Evolutionary conservation across 2,329 filamentous ascomycete genomes (phyloP), one percentile per base, ranked within the genome.

Genomic region (Trichoderma polysporum): DNA sequence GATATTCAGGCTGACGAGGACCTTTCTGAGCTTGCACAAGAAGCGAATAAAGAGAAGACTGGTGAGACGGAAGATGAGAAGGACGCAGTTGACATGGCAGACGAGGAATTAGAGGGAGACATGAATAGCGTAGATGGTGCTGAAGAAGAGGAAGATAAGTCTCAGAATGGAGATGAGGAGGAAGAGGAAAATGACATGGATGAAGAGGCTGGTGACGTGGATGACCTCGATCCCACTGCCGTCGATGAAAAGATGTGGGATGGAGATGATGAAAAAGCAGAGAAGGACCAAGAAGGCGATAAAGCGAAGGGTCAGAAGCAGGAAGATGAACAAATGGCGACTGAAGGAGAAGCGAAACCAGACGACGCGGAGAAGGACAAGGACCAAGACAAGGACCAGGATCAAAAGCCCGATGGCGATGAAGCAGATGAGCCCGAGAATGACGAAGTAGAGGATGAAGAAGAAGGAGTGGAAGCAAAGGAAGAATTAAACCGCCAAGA

Each of bases 231-330:
- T 72, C 90, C 93, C 13, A 91, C 89, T 17, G 92, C 94, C 22
- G 91, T 98, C 1, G 96, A 99, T 76, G 96, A 99, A 81, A 99
- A 98, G 83, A 93, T 98, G 86, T 99, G 95, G 95, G 94, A 99
- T 78, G 94, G 93, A 45, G 89, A 90, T 62, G 90, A 92, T 50
- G 86, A 94, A 52, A 88, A 94, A 56, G 89, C 91, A 1, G 91
- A 94, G 56, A 95, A 95, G 71, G 91, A 97, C 52, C 91, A 92
- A 74, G 84, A 92, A 74, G 90, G 88, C 6, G 88, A 93, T 64
- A 85, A 92, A 68, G 82, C 91, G 22, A 89, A 92, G 73, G 90
- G 89, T 0, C 84, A 90, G 69, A 86, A 91, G 74, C 84, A 89
- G 69, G 84, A 87, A 15, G 85, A 90, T 58, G 86, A 90, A 71